A percentile compares a stretch with the other conserved stretches of the same genome.
Conservation (phyloP, 1,139 yeast genomes). For the Suhomyces kunorum region DNA sequence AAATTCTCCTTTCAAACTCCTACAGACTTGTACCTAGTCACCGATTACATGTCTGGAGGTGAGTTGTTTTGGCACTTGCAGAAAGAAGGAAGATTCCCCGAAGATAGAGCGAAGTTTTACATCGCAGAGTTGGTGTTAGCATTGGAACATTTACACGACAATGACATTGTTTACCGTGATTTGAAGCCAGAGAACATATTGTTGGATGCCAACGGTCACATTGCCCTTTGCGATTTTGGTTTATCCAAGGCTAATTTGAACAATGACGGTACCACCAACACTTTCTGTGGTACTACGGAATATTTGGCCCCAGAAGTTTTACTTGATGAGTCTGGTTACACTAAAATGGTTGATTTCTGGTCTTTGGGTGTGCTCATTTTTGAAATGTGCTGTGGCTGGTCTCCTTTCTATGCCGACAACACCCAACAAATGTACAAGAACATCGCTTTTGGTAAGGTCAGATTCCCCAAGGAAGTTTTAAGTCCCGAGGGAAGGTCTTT, state of each 20-base stretch:
- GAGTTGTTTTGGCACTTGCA: constrained; percentile 97
- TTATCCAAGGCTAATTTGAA: constrained; percentile 88
- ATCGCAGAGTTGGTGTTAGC: constrained; percentile 94
- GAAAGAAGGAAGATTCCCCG: constrained; percentile 90
- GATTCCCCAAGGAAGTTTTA: constrained; percentile 93
- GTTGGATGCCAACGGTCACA: constrained; percentile 94
- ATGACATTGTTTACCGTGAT: constrained; percentile 92
- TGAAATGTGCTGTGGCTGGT: constrained; percentile 98
- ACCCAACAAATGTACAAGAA: constrained; percentile 98
- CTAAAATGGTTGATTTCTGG: constrained; percentile 89
- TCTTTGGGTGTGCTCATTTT: constrained; percentile 77
- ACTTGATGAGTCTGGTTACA: constrained; percentile 80
- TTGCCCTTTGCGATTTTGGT: constrained; percentile 96
- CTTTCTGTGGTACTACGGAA: constrained; percentile 97
- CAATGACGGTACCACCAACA: constrained; percentile 88
- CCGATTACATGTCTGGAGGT: constrained; percentile 98
- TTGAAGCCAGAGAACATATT: constrained; percentile 92
- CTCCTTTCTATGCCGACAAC: constrained; percentile 97
- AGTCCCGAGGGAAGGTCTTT: constrained; percentile 91
- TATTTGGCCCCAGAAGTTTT: constrained; percentile 81
- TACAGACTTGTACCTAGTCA: constrained; percentile 83
- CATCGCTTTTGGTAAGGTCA: constrained; percentile 95
- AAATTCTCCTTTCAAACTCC: constrained; percentile 97
- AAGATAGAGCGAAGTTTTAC: constrained; percentile 91
- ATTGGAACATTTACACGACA: constrained; percentile 86